These are phyloP conservation scores for Orychophragmus violaceus DNA, from an alignment of 345 rosid species.

Conservation along the genomic window DNA sequence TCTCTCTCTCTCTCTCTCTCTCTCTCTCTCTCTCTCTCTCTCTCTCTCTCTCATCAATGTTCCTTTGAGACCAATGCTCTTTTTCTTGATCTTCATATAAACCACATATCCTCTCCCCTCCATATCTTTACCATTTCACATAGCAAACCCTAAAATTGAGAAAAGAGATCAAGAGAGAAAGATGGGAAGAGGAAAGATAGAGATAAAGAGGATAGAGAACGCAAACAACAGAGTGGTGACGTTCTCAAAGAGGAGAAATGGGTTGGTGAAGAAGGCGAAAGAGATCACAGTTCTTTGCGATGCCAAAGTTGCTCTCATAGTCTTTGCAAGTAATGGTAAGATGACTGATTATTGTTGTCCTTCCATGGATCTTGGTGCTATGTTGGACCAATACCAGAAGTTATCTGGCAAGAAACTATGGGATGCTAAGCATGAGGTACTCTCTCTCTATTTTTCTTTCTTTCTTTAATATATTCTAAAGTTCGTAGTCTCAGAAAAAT, in stretches of 20 bases:
- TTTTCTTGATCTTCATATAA: conserved; percentile 18
- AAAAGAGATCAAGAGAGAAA: conserved; percentile 7
- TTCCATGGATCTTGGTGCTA: conserved; percentile 52
- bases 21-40: no score
- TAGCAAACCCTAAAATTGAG: conserved; percentile 14
- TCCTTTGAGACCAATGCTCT: conserved; percentile 20
- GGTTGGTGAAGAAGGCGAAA: conserved; percentile 68
- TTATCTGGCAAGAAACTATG: conserved; percentile 73
- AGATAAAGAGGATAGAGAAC: conserved; percentile 82
- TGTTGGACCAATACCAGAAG: conserved; percentile 74
- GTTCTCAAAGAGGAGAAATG: conserved; percentile 66
- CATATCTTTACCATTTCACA: conserved; percentile 12
- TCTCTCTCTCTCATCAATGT: conserved; percentile 5
- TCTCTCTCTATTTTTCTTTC: not conserved
- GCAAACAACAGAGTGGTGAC: conserved; percentile 68
- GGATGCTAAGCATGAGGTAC: conserved; percentile 98
- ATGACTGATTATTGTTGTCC: conserved; percentile 66
- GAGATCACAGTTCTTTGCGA: conserved; percentile 77
- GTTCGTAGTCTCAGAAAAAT: not conserved
- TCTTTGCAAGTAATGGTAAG: conserved; percentile 58
- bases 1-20: not conserved
- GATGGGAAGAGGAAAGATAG: conserved; percentile 82
- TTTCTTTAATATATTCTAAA: not conserved
- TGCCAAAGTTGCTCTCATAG: conserved; percentile 71
- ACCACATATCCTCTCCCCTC: conserved; percentile 20